A percentile compares a stretch with the other conserved stretches of the same genome.
Evolutionary conservation across 257 asterid species (phyloP).

Genomic region (Vinca minor): DNA sequence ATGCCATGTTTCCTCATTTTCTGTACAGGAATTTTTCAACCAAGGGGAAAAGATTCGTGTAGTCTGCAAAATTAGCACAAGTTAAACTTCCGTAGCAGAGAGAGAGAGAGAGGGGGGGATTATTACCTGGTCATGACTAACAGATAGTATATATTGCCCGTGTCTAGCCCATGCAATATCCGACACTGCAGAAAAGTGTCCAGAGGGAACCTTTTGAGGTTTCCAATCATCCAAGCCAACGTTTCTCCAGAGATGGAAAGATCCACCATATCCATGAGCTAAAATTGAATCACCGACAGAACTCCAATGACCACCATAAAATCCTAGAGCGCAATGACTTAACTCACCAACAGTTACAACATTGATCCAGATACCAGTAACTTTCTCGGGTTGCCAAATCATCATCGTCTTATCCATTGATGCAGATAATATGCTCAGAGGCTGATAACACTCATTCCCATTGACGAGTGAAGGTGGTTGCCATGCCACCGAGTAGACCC

Average conservation of each 20-base stretch:
- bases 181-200: constrained; percentile 86
- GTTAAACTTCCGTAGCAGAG: constrained; percentile 5
- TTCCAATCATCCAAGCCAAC: constrained; percentile 85
- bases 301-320: constrained; percentile 96
- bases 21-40: constrained; percentile 32
- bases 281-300: constrained; percentile 60
- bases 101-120: neutral
- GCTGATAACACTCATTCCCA: constrained; percentile 55
- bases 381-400: constrained; percentile 97
- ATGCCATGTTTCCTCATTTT: constrained; percentile 65
- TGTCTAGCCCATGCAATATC: constrained; percentile 80
- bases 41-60: constrained; percentile 78
- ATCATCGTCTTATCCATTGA: constrained; percentile 99
- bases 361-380: constrained; percentile 92
- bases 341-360: constrained; percentile 94
- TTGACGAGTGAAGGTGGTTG: constrained; percentile 54
- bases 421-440: constrained; percentile 83
- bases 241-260: constrained; percentile 87
- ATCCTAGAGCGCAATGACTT: constrained; percentile 92
- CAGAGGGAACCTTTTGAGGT: constrained; percentile 95
- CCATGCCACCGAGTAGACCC: constrained; percentile 99
- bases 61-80: constrained; percentile 45
- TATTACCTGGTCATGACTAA: constrained; percentile 90
- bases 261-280: constrained; percentile 98
- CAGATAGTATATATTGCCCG: constrained; percentile 74